Evolutionary conservation across 2,329 filamentous ascomycete genomes (phyloP), one percentile per base, ranked within the genome.

Genomic region (Hypomyces rosellus): DNA sequence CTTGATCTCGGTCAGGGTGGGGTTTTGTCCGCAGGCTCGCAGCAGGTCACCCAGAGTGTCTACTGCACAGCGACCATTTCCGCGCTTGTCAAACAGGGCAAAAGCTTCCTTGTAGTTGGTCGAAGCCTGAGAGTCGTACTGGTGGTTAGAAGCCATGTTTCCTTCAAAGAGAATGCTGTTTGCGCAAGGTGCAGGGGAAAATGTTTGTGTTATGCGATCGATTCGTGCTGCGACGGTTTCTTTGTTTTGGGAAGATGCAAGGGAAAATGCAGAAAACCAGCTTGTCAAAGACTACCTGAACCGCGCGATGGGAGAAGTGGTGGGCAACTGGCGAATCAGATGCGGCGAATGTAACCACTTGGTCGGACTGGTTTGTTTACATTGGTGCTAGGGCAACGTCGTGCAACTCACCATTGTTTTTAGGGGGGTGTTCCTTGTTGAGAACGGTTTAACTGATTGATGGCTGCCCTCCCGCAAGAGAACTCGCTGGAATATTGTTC

Each of bases 21-120:
- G 93, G 75, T 99, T 99, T 77, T 99, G 93, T 44, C 93, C 93
- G 69, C 93, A 99, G 49, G 93, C 93, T 67, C 93, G 88, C 59
- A 99, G 84, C 54, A 99, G 81, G 69, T 99, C 93, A 61, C 93
- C 93, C 51, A 99, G 82, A 57, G 85, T 86, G 59, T 92, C 87
- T 69, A 91, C 78, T 38, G 87, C 74, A 61, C 97, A 93, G 63
- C 91, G 91, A 67, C 92, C 91, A 68, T 89, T 95, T 68, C 93
- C 93, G 71, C 93, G 92, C 85, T 96, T 97, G 81, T 99, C 93
- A 79, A 97, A 99, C 70, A 99, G 88, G 64, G 91, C 91, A 75
- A 99, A 99, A 62, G 93, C 93, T 85, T 99, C 93, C 80, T 97
- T 97, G 89, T 97, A 99, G 86, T 99, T 97, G 76, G 92, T 97